Base-by-base conservation (phyloP, 2,329 filamentous ascomycete species). In the Neocucurbitaria cava region DNA sequence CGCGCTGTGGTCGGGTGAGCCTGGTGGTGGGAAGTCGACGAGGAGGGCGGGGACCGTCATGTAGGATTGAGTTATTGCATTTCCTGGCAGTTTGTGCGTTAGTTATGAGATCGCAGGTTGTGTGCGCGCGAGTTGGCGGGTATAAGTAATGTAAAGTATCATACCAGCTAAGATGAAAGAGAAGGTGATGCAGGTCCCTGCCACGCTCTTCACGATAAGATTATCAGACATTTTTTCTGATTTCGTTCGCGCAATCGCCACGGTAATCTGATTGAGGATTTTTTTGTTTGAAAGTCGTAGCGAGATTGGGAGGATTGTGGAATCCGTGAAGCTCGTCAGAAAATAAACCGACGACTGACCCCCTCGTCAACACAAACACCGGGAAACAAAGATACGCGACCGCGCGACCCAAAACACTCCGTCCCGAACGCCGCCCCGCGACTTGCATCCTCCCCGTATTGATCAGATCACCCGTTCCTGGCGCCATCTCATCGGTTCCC, bases 61-160 rank as follows among this genome's bases (percentile, higher is more conserved):
- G 70, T 77, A 82, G 15, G 80, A 82, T 68, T 82, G 80, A 21
- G 81, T 83, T 50, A 83, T 79, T 11, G 80, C 81, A 70, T 83
- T 83, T 50, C 81, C 81, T 82, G 40, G 1, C 49, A 44, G 65
- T 28, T 59, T 28, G 46, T 39, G 13, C n/a, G n/a, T n/a, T n/a
- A n/a, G n/a, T n/a, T n/a, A n/a, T n/a, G n/a, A n/a, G n/a, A n/a
- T n/a, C n/a, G n/a, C n/a, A n/a, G n/a, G n/a, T n/a, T n/a, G n/a
- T n/a, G n/a, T n/a, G n/a, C n/a, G n/a, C n/a, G n/a, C n/a, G n/a
- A n/a, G n/a, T n/a, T n/a, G n/a, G n/a, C n/a, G n/a, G n/a, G n/a
- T n/a, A n/a, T n/a, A n/a, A n/a, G n/a, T n/a, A n/a, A n/a, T n/a
- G n/a, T n/a, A n/a, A 21, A 31, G 54, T 17, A 55, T 11, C 67